phyloP scores from a whole-genome alignment of 2,329 filamentous ascomycete species.

The Scedosporium minutisporum region DNA sequence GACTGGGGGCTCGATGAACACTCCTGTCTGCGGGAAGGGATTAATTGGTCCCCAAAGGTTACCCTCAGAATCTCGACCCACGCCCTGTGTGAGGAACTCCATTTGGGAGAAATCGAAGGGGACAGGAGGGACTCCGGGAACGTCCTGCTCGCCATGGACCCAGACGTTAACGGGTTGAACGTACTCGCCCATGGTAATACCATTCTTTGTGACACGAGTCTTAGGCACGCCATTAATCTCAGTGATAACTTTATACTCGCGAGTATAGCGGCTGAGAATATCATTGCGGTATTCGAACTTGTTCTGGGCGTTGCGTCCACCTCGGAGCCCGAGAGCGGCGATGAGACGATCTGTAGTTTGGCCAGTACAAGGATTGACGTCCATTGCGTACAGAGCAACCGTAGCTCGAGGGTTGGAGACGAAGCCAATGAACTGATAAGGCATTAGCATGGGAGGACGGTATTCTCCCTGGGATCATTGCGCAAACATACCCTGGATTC shows the following conservation, averaged over 20 bases:
- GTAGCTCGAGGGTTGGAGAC: slow-evolving; percentile 22
- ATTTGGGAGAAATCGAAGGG: slow-evolving; percentile 25
- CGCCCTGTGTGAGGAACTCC: slow-evolving; percentile 23
- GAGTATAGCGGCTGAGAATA: slow-evolving; percentile 20
- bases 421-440: slow-evolving; percentile 21
- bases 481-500: slow-evolving; percentile 22
- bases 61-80: slow-evolving; percentile 23
- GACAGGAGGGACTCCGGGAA: slow-evolving; percentile 23
- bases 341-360: slow-evolving; percentile 22
- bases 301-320: slow-evolving; percentile 23
- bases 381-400: slow-evolving; percentile 24
- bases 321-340: slow-evolving; percentile 20
- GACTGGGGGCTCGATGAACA: slow-evolving; percentile 17
- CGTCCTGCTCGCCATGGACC: slow-evolving; percentile 26
- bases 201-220: slow-evolving; percentile 22
- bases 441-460: background rate
- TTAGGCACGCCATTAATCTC: slow-evolving; percentile 22
- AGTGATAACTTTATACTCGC: slow-evolving; percentile 24
- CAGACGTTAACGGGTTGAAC: slow-evolving; percentile 25
- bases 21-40: slow-evolving; percentile 26
- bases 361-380: slow-evolving; percentile 26
- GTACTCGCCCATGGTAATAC: slow-evolving; percentile 23
- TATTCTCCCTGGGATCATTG: background rate
- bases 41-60: slow-evolving; percentile 26
- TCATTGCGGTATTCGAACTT: slow-evolving; percentile 26